Conservation (phyloP, 805 yeast genomes). For the Cyberlindnera xishuangbannaensis region DNA sequence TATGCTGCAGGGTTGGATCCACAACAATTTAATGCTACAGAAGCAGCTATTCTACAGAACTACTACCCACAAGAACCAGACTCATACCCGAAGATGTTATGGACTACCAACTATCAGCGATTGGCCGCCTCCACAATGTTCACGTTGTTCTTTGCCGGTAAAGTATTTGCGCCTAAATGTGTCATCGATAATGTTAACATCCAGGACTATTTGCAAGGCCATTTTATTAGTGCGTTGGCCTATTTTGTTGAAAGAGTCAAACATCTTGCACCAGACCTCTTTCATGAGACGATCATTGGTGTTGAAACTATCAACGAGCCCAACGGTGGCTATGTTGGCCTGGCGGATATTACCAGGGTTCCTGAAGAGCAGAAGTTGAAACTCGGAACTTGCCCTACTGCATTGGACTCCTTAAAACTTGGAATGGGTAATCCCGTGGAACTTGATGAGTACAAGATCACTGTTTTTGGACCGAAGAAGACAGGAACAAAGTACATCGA, state of each 20-base stretch:
- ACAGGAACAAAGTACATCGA: conserved; percentile 51
- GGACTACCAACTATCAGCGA: conserved; percentile 84
- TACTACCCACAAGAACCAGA: conserved; percentile 33
- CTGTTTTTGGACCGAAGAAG: conserved; percentile 73
- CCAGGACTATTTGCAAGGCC: conserved; percentile 69
- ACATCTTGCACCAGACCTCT: conserved; percentile 37
- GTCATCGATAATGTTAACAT: conserved; percentile 66
- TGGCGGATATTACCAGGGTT: conserved; percentile 43
- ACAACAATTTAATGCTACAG: conserved; percentile 57
- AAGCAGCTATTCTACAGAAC: conserved; percentile 78
- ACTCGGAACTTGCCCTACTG: conserved; percentile 80
- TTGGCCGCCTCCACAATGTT: conserved; percentile 78
- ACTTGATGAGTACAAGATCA: conserved; percentile 64
- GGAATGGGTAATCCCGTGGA: conserved; percentile 73
- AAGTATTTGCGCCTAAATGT: conserved; percentile 69
- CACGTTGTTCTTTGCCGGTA: conserved; percentile 79
- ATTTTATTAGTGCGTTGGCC: conserved; percentile 50
- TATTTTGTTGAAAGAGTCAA: conserved; percentile 39
- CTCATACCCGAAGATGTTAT: conserved; percentile 75
- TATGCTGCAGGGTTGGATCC: conserved; percentile 88
- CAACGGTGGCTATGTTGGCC: conserved; percentile 66
- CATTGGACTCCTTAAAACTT: conserved; percentile 61
- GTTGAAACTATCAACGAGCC: conserved; percentile 87
- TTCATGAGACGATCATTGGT: conserved; percentile 56
- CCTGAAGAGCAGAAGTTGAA: conserved; percentile 63